Evolutionary conservation across 2,329 filamentous ascomycete species (phyloP), one percentile per base, ranked within the genome.

Genomic region (Fusarium tanahbumbuense): DNA sequence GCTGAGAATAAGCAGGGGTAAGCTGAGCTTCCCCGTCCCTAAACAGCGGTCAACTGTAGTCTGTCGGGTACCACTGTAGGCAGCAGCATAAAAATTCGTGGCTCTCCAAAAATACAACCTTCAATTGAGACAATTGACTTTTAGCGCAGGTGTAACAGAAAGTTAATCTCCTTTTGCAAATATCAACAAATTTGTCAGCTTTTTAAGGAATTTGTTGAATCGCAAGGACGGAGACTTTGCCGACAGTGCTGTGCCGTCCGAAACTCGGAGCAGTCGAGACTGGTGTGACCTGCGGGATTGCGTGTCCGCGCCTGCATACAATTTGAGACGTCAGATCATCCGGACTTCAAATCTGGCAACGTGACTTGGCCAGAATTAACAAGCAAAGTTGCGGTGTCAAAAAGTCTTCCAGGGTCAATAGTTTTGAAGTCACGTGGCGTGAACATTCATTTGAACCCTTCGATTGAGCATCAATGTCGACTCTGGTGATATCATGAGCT

Each of bases 1-100:
- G 60, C 62, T 65, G 62, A 65, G 42, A 27, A 28, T 16, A 66
- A 55, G 63, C 63, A 66, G 63, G 63, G 63, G 63, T 60, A 66
- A 65, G 61, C 54, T 54, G 52, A 67, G 44, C 25, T 42, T n/a
- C 41, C 47, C 18, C 23, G n/a, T 23, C 11, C 48, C 34, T 48
- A 67, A 67, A 68, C 56, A 68, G 56, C 64, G 63, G 63, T 66
- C 63, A 66, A 54, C 47, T 49, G 23, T 25, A 25, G 23, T 25
- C 23, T 25, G 28, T 27, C 13, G 20, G 41, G n/a, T 41, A 37
- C 34, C 34, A 37, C 55, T 37, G 25, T 59, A 64, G 61, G 63
- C 63, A 66, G 44, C 61, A 66, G 44, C 15, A 66, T 50, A 66
- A 34, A 53, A 37, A 42, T 16, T 41, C 13, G 5, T 6, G 10